Percentiles rank a stretch among this genome's conserved stretches.
phyloP scores from a whole-genome alignment of 441 rosid genomes.

The Gossypium trilobum region DNA sequence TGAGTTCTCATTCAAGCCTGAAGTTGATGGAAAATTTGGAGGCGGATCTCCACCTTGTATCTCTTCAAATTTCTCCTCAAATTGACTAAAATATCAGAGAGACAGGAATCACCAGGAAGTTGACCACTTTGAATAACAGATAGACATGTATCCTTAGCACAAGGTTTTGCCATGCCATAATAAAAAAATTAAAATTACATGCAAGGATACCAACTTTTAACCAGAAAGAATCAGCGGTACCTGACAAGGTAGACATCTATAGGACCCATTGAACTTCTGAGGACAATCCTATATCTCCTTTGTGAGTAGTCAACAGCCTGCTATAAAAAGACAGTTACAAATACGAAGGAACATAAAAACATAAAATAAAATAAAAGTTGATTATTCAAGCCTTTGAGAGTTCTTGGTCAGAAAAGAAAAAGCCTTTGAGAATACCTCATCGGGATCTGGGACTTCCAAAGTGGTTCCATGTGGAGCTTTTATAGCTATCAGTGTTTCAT shows the following conservation, averaged over 20 bases:
- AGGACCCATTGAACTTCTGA: conserved; percentile 96
- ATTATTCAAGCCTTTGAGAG: conserved; percentile 15
- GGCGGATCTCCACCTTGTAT: conserved; percentile 54
- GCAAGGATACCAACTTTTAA: background rate
- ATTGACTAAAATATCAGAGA: conserved; percentile 44
- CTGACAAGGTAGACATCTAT: conserved; percentile 95
- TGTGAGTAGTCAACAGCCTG: conserved; percentile 87
- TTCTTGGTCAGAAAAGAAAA: too few relatives aligned
- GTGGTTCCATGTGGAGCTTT: conserved; percentile 99
- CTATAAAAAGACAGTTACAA: conserved; percentile 18
- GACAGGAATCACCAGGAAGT: conserved; percentile 13
- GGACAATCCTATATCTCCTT: conserved; percentile 81
- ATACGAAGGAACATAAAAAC: conserved; percentile 3
- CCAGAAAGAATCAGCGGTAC: conserved; percentile 30
- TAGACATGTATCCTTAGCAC: background rate
- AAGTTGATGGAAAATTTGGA: conserved; percentile 44
- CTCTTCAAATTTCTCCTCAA: conserved; percentile 84
- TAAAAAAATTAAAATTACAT: background rate
- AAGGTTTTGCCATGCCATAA: background rate
- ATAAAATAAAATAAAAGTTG: background rate
- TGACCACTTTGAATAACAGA: background rate
- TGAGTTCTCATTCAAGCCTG: conserved; percentile 38
- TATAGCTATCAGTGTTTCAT: conserved; percentile 86
- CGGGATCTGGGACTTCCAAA: conserved; percentile 97
- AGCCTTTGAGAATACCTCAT: conserved; percentile 53